A percentile compares a stretch with the other conserved stretches of the same genome.
phyloP scores from a whole-genome alignment of 2,329 filamentous ascomycete species.

The Colletotrichum sp. region DNA sequence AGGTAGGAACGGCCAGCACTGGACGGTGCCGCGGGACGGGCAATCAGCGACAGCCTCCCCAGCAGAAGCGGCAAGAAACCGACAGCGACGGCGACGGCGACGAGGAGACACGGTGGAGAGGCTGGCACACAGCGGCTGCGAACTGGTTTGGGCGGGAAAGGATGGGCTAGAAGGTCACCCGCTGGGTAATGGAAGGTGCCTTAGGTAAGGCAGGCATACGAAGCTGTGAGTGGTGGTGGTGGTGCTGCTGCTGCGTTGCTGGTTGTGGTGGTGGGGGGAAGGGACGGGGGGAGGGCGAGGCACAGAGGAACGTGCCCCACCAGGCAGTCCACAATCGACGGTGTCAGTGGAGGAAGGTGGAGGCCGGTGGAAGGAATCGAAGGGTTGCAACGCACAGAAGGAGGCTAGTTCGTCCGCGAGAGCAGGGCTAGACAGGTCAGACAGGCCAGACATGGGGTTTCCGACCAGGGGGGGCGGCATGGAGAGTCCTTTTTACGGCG shows the following conservation, averaged over 20 bases:
- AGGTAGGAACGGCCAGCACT: neutral
- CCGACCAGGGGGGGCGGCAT: conserved; percentile 9
- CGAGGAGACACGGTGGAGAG: neutral
- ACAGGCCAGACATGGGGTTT: conserved; percentile 16
- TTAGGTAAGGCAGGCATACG: neutral
- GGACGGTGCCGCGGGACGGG: neutral
- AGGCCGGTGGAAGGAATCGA: conserved; percentile 19
- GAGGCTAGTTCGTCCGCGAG: conserved; percentile 16
- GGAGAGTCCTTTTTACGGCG: neutral
- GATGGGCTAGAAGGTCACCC: neutral
- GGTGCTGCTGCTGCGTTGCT: neutral
- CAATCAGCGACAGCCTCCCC: neutral
- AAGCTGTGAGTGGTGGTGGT: neutral
- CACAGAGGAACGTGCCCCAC: conserved; percentile 3
- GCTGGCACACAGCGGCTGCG: neutral
- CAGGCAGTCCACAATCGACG: conserved; percentile 4
- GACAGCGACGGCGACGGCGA: neutral
- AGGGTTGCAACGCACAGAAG: conserved; percentile 21
- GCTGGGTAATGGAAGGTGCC: neutral
- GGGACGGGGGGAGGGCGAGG: neutral
- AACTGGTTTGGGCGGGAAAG: neutral
- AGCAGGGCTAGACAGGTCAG: conserved; percentile 18
- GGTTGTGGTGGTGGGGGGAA: conserved; percentile 4
- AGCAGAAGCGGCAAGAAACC: neutral
- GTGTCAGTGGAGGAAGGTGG: conserved; percentile 17